phyloP scores from a whole-genome alignment of 345 rosid genomes.

The Syzygium aqueum region DNA sequence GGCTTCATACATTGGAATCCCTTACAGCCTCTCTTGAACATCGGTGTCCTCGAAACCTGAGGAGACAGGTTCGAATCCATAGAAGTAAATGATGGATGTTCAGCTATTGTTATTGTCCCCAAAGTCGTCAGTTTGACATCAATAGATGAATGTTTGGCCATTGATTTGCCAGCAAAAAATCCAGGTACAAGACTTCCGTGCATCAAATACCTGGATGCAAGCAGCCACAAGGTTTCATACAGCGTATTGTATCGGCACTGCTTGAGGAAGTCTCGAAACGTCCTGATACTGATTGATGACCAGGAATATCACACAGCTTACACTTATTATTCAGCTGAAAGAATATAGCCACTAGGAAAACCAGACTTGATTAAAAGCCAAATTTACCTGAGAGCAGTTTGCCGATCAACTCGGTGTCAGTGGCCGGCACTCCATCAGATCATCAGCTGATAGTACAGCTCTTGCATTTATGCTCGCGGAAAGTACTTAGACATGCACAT shows the following conservation, averaged over 20 bases:
- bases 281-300: not conserved
- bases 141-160: not conserved
- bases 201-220: not conserved
- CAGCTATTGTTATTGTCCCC: not conserved
- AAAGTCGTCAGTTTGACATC: not conserved
- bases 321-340: not conserved
- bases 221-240: not conserved
- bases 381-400: not conserved
- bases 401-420: not conserved
- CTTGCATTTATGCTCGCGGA: not conserved
- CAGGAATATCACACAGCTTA: not conserved
- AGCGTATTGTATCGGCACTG: not conserved
- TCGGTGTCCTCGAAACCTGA: not conserved
- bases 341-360: not conserved
- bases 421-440: not conserved
- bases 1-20: not conserved
- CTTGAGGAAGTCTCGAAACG: not conserved
- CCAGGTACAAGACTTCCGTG: not conserved
- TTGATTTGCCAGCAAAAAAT: not conserved
- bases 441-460: not conserved
- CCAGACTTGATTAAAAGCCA: not conserved
- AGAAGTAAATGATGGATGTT: not conserved
- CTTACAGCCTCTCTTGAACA: not conserved
- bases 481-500: not conserved
- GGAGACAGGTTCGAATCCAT: not conserved